Evolutionary conservation across 441 rosid species (phyloP).

Genomic region (Erodium moschatum): DNA sequence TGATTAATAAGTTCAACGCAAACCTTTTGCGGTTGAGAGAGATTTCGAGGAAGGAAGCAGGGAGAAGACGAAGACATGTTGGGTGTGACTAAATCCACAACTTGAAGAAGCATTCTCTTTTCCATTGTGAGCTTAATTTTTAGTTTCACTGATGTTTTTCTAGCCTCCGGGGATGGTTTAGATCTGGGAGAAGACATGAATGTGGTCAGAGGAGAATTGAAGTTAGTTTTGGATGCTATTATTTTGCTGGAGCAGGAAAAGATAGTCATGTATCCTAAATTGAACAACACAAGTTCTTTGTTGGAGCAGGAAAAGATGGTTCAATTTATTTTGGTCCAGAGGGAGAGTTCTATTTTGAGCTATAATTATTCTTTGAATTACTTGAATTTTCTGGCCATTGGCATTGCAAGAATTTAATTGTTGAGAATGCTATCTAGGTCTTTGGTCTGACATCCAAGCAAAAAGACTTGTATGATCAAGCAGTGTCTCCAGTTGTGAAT

Average conservation of each 20-base stretch:
- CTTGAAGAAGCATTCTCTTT: too few species aligned
- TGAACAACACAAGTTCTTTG: too few species aligned
- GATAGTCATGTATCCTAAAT: too few species aligned
- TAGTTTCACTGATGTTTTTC: background rate
- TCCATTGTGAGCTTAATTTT: too few species aligned
- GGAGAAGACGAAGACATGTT: too few species aligned
- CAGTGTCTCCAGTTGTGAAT: slow-evolving; percentile 79
- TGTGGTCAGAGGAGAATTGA: background rate
- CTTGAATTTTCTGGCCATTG: background rate
- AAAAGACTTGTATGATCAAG: slow-evolving; percentile 72
- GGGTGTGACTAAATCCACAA: too few species aligned
- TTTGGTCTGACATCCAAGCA: too few species aligned
- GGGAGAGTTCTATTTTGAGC: background rate
- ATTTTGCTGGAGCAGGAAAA: background rate
- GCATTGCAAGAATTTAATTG: slow-evolving; percentile 7
- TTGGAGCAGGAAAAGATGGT: too few species aligned
- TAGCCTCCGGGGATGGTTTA: background rate
- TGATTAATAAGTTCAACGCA: too few species aligned
- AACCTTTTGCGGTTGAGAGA: too few species aligned
- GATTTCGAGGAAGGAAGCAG: too few species aligned
- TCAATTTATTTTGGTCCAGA: too few species aligned
- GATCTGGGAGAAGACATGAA: background rate
- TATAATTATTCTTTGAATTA: background rate
- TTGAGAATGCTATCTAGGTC: slow-evolving; percentile 38
- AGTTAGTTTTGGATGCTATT: background rate